Conservation (phyloP, 176 grass and related monocot genomes). For the Microstegium vimineum region DNA sequence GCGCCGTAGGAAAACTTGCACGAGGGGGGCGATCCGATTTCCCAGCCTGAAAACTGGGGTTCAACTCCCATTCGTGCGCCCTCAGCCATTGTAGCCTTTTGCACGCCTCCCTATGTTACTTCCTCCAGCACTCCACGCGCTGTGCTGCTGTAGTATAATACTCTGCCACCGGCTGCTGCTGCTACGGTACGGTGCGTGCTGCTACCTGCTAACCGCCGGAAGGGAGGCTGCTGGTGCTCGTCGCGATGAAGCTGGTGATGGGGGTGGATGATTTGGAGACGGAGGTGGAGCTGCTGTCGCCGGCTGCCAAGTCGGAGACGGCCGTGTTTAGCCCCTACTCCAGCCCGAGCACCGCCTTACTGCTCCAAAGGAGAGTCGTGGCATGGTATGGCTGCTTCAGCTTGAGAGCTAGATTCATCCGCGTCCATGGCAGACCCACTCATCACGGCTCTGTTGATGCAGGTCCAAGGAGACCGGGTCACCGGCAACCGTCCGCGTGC, state of each 20-base stretch:
- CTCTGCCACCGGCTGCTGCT: background rate
- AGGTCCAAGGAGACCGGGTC: conserved; percentile 66
- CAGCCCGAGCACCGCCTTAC: conserved; percentile 49
- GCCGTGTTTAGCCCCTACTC: conserved; percentile 49
- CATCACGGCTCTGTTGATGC: conserved; percentile 2
- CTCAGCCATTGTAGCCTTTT: conserved; percentile 59
- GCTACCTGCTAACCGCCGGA: conserved; percentile 8
- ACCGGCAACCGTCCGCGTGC: conserved; percentile 50
- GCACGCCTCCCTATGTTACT: conserved; percentile 54
- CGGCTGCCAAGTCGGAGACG: conserved; percentile 36
- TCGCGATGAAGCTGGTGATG: conserved; percentile 18
- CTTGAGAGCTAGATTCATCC: background rate
- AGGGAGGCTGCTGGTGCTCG: background rate
- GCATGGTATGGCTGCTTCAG: conserved; percentile 41
- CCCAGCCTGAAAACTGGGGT: conserved; percentile 94
- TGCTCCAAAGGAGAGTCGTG: conserved; percentile 65
- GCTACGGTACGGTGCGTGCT: too few species aligned
- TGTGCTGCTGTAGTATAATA: background rate
- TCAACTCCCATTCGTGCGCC: conserved; percentile 90
- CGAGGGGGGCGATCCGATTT: conserved; percentile 68
- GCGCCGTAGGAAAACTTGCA: conserved; percentile 34
- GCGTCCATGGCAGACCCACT: background rate
- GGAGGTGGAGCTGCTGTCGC: conserved; percentile 44
- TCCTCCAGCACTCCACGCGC: conserved; percentile 33
- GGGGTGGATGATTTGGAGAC: conserved; percentile 23